A percentile compares a stretch with the other conserved stretches of the same genome.
Evolutionary conservation across 2,329 filamentous ascomycete genomes (phyloP).

Genomic region (Penicillium rolfsii): DNA sequence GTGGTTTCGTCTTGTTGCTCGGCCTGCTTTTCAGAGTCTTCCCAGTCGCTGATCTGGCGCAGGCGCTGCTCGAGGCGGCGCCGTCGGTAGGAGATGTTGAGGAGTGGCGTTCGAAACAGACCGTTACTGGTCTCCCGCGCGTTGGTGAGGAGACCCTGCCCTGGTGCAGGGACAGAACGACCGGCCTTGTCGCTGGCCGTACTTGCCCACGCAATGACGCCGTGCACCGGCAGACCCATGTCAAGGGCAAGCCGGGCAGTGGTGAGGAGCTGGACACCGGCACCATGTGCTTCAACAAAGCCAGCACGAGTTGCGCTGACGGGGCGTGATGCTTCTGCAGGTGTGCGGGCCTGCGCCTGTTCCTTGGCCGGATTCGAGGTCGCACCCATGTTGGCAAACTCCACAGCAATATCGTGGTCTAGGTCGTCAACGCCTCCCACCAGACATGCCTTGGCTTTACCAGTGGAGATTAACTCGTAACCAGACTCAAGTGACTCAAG

Average conservation of each 20-base stretch:
- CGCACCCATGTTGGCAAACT: slow-evolving; percentile 99
- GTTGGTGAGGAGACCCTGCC: slow-evolving; percentile 87
- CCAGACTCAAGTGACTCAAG: slow-evolving; percentile 96
- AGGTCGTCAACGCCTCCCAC: slow-evolving; percentile 98
- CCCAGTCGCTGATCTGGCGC: slow-evolving; percentile 5
- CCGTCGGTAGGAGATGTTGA: slow-evolving; percentile 42
- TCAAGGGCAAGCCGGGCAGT: slow-evolving; percentile 63
- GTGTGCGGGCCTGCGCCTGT: slow-evolving; percentile 87
- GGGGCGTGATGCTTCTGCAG: slow-evolving; percentile 92
- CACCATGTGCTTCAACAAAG: slow-evolving; percentile 98
- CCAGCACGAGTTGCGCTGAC: slow-evolving; percentile 92
- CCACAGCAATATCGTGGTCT: slow-evolving; percentile 94
- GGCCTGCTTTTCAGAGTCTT: background rate
- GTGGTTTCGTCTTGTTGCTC: slow-evolving; percentile 2
- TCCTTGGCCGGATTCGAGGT: slow-evolving; percentile 96
- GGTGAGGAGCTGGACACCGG: slow-evolving; percentile 77
- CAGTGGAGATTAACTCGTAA: slow-evolving; percentile 94
- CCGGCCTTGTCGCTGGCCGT: slow-evolving; percentile 98
- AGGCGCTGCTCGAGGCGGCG: slow-evolving; percentile 17
- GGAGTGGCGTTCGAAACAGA: slow-evolving; percentile 78
- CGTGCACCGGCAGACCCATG: slow-evolving; percentile 81
- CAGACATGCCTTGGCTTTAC: slow-evolving; percentile 92
- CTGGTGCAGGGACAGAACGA: slow-evolving; percentile 89
- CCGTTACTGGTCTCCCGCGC: slow-evolving; percentile 96
- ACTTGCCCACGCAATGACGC: slow-evolving; percentile 75